phyloP scores from a whole-genome alignment of 139 green algal genomes.

The Marvania coccoides region DNA sequence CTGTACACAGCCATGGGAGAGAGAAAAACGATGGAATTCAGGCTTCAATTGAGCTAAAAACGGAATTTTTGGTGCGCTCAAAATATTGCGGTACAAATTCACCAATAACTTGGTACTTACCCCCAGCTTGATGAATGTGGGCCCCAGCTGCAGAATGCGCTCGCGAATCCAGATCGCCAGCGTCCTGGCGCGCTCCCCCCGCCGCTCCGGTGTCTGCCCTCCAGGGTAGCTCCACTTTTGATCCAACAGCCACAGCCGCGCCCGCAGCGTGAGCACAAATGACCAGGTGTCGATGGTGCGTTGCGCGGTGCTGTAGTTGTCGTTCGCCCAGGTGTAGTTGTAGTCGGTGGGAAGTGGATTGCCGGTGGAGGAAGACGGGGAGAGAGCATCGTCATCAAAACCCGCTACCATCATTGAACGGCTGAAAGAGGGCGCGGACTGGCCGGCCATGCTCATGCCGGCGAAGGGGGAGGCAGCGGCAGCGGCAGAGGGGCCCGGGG shows the following conservation, averaged over 20 bases:
- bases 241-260: slow-evolving; percentile 71
- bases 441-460: neutral
- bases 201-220: slow-evolving; percentile 39
- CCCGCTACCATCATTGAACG: slow-evolving; percentile 32
- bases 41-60: too few species aligned
- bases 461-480: neutral
- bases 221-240: slow-evolving; percentile 72
- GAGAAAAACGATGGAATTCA: neutral
- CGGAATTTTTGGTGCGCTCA: too few species aligned
- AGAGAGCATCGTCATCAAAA: slow-evolving; percentile 18
- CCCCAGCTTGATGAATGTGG: slow-evolving; percentile 87
- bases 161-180: slow-evolving; percentile 58
- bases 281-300: slow-evolving; percentile 72
- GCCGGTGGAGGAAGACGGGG: neutral
- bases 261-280: slow-evolving; percentile 69
- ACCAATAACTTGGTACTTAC: neutral
- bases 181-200: neutral
- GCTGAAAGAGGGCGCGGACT: neutral
- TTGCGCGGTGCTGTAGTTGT: slow-evolving; percentile 60
- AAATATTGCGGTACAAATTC: too few species aligned
- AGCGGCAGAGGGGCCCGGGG: neutral
- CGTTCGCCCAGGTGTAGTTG: slow-evolving; percentile 67
- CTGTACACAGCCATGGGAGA: neutral
- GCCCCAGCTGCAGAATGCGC: slow-evolving; percentile 78
- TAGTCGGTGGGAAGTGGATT: slow-evolving; percentile 31